Evolutionary conservation across 306 rosid species (phyloP).

Genomic region (Prunus kanzakura): DNA sequence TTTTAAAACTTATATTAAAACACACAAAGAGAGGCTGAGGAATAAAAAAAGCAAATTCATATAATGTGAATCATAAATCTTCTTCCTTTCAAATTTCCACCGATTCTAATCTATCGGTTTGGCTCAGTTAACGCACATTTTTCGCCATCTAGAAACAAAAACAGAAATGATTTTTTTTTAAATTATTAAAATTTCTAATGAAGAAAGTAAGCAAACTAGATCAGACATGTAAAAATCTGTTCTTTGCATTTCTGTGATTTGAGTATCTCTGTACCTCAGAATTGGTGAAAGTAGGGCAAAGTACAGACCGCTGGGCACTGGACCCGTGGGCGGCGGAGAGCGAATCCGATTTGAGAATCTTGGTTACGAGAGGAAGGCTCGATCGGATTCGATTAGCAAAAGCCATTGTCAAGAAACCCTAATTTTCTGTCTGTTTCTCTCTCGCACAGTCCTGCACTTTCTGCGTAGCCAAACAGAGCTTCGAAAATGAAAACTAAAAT

Average conservation of each 20-base stretch:
- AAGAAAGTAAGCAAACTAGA: neutral
- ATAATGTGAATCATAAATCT: neutral
- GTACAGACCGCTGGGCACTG: constrained; percentile 36
- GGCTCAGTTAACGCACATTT: neutral
- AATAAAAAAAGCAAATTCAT: neutral
- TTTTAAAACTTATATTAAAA: too few species aligned
- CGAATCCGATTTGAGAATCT: constrained; percentile 36
- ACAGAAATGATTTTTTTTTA: neutral
- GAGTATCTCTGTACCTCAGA: constrained; percentile 32
- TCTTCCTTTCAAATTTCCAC: neutral
- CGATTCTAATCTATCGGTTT: neutral
- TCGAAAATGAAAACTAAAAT: neutral
- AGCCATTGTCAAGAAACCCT: constrained; percentile 70
- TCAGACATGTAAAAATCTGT: neutral
- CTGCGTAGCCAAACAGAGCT: neutral
- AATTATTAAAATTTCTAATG: neutral
- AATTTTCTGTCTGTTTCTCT: constrained; percentile 21
- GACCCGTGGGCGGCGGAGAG: constrained; percentile 37
- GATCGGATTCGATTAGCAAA: constrained; percentile 57
- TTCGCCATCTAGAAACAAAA: neutral
- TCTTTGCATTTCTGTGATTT: neutral
- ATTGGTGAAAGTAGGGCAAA: constrained; percentile 31
- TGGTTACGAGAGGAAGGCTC: constrained; percentile 46
- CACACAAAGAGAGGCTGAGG: neutral
- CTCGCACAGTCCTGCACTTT: neutral